Evolutionary conservation across 1,284 basidiomycete species (phyloP).

Genomic region (Ceratobasidium sp.): DNA sequence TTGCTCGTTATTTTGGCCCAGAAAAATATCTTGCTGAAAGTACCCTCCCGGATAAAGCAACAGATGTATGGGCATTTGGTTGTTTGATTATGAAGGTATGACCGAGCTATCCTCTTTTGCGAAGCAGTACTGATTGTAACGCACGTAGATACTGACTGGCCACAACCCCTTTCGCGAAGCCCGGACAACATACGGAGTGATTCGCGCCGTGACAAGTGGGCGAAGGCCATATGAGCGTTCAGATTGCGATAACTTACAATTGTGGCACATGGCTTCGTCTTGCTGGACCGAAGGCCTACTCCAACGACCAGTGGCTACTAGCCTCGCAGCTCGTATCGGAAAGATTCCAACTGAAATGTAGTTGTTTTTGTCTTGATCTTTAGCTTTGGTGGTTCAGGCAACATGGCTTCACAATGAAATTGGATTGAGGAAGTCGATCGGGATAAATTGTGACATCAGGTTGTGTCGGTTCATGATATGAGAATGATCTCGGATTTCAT

Average conservation of each 20-base stretch:
- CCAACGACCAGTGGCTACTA: conserved; percentile 5
- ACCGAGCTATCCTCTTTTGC: not conserved
- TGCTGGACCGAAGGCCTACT: conserved; percentile 27
- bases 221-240: conserved; percentile 11
- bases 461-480: no score
- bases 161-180: conserved; percentile 18
- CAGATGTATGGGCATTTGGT: conserved; percentile 27
- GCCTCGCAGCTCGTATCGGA: conserved; percentile 4
- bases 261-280: conserved; percentile 20
- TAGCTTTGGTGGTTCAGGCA: no score
- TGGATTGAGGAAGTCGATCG: no score
- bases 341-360: not conserved
- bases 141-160: not conserved
- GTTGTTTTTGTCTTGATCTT: no score
- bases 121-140: not conserved
- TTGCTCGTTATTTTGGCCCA: conserved; percentile 21
- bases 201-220: conserved; percentile 11
- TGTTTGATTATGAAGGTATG: conserved; percentile 17
- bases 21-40: conserved; percentile 15
- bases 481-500: not conserved
- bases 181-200: conserved; percentile 12
- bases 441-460: no score
- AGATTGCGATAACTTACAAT: conserved; percentile 6
- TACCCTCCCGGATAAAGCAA: conserved; percentile 2
- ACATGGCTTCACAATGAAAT: no score